phyloP scores from a whole-genome alignment of 2,329 filamentous ascomycete genomes.

The Penicillium freii region DNA sequence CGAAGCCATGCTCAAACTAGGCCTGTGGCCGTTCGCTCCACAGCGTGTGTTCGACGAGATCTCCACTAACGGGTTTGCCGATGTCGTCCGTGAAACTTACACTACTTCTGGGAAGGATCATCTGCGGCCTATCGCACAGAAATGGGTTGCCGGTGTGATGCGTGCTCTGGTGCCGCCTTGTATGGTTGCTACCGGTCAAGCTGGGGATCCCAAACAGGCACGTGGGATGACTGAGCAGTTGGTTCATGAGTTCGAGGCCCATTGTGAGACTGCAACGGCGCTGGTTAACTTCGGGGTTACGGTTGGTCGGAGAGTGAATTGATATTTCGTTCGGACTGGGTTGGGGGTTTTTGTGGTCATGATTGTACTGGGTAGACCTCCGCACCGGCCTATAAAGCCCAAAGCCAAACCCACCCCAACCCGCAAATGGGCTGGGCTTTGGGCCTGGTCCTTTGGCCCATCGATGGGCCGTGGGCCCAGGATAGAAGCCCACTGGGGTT shows the following conservation, averaged over 20 bases:
- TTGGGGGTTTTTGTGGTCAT: not conserved
- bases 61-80: constrained; percentile 1
- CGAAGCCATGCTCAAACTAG: constrained; percentile 15
- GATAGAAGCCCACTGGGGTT: too few relatives aligned
- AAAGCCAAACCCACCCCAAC: too few relatives aligned
- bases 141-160: constrained; percentile 20
- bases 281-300: constrained; percentile 21
- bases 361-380: too few relatives aligned
- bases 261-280: constrained; percentile 13
- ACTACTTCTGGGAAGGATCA: constrained; percentile 13
- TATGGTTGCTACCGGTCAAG: constrained; percentile 15
- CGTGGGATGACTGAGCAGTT: constrained; percentile 11
- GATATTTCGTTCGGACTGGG: not conserved
- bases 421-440: too few relatives aligned
- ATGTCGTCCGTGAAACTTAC: constrained; percentile 13
- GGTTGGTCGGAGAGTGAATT: constrained; percentile 15
- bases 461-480: too few relatives aligned
- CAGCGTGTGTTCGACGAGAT: constrained; percentile 15
- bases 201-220: constrained; percentile 4
- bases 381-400: too few relatives aligned
- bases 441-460: too few relatives aligned
- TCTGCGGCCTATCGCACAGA: constrained; percentile 11
- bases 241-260: constrained; percentile 17
- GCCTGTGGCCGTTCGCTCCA: constrained; percentile 13
- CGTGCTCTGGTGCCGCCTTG: constrained; percentile 13